Evolutionary conservation across 2,329 filamentous ascomycete genomes (phyloP).

Genomic region (Aureobasidium sp.): DNA sequence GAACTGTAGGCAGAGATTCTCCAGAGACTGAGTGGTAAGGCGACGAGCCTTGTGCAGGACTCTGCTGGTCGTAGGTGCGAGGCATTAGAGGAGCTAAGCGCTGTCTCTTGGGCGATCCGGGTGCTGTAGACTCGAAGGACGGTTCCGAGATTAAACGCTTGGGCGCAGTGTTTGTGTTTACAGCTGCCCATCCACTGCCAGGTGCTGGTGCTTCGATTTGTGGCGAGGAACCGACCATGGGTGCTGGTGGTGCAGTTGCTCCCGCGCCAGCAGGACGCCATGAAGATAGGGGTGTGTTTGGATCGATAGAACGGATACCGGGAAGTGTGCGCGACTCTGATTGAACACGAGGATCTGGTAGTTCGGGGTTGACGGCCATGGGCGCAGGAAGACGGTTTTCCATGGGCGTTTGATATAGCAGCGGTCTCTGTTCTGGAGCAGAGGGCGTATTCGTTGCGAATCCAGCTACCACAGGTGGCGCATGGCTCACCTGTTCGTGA

Average conservation of each 20-base stretch:
- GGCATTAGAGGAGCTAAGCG: constrained; percentile 36
- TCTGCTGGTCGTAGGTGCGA: constrained; percentile 26
- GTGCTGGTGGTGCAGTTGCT: constrained; percentile 16
- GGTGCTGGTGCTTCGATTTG: constrained; percentile 21
- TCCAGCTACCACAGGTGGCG: not conserved
- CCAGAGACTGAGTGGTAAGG: constrained; percentile 2
- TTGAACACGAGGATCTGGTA: not conserved
- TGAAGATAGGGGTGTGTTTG: constrained; percentile 10
- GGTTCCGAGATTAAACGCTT: constrained; percentile 34
- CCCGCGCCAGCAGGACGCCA: constrained; percentile 18
- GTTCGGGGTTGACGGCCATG: not conserved
- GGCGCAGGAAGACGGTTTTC: constrained; percentile 11
- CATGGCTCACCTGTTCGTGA: constrained; percentile 15
- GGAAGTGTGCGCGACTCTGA: constrained; percentile 15
- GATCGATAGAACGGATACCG: constrained; percentile 17
- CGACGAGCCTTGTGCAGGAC: not conserved
- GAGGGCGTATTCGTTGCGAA: not conserved
- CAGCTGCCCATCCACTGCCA: constrained; percentile 36
- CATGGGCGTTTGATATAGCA: constrained; percentile 1
- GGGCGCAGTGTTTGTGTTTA: constrained; percentile 35
- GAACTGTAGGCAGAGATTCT: constrained; percentile 12
- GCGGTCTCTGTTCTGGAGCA: constrained; percentile 3
- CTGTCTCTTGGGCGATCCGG: constrained; percentile 40
- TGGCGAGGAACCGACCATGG: constrained; percentile 16
- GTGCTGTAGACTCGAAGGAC: constrained; percentile 24